phyloP scores from a whole-genome alignment of 331 rosid genomes.

The Rhamnella rubrinervis region DNA sequence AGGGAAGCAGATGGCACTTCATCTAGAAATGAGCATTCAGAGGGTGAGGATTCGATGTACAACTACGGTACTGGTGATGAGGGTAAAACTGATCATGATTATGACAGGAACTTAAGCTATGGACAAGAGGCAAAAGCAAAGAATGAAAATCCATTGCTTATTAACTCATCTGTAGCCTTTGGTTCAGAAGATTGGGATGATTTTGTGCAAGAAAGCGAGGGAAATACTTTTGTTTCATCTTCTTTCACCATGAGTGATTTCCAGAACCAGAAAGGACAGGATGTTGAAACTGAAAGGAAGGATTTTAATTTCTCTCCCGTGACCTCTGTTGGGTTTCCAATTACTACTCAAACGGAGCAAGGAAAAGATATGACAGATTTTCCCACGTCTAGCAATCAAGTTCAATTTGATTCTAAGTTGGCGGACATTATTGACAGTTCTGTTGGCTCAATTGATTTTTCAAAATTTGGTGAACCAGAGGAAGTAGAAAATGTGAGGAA shows the following conservation, averaged over 20 bases:
- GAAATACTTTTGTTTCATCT: slow-evolving; percentile 28
- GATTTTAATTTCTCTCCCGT: slow-evolving; percentile 17
- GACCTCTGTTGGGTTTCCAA: slow-evolving; percentile 16
- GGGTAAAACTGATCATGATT: slow-evolving; percentile 19
- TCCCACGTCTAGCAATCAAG: slow-evolving; percentile 22
- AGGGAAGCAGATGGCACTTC: slow-evolving; percentile 44
- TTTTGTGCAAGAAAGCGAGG: slow-evolving; percentile 49
- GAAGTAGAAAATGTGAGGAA: slow-evolving; percentile 36
- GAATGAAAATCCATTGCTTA: slow-evolving; percentile 64
- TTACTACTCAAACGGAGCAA: slow-evolving; percentile 25
- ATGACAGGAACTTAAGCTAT: slow-evolving; percentile 20
- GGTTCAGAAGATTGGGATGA: slow-evolving; percentile 83
- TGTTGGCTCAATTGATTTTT: slow-evolving; percentile 10
- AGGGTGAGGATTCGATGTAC: slow-evolving; percentile 70
- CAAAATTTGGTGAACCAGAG: slow-evolving; percentile 24
- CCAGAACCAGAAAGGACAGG: slow-evolving; percentile 21
- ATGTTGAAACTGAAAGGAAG: slow-evolving; percentile 19
- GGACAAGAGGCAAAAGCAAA: slow-evolving; percentile 24
- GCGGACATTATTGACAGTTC: slow-evolving; percentile 17
- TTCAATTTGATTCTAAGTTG: slow-evolving; percentile 29
- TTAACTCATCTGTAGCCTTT: slow-evolving; percentile 77
- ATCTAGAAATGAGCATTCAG: slow-evolving; percentile 48
- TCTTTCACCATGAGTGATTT: slow-evolving; percentile 29
- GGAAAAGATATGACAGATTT: slow-evolving; percentile 22
- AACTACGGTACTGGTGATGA: slow-evolving; percentile 49